phyloP scores from a whole-genome alignment of 2,329 filamentous ascomycete genomes.

The Trichoderma sp. region DNA sequence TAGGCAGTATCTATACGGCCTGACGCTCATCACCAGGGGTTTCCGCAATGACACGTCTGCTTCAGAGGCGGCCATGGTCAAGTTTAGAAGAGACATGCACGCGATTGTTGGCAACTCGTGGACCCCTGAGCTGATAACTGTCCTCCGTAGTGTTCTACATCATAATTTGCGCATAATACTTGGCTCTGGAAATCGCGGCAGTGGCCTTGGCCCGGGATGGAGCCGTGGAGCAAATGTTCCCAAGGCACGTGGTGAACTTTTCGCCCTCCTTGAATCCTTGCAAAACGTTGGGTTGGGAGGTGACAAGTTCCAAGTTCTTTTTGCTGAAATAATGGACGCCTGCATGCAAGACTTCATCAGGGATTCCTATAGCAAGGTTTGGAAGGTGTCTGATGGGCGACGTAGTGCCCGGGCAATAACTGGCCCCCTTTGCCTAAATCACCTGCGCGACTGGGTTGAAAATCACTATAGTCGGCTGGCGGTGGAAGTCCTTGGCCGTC shows the following conservation, averaged over 20 bases:
- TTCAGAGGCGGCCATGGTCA: slow-evolving; percentile 46
- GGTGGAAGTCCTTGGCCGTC: slow-evolving; percentile 60
- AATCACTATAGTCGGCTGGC: slow-evolving; percentile 67
- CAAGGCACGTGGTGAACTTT: slow-evolving; percentile 54
- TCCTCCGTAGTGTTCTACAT: slow-evolving; percentile 59
- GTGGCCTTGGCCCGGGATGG: slow-evolving; percentile 32
- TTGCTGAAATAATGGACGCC: slow-evolving; percentile 71
- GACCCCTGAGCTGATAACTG: slow-evolving; percentile 55
- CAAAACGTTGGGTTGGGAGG: slow-evolving; percentile 69
- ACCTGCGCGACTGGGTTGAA: slow-evolving; percentile 69
- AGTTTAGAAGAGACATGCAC: slow-evolving; percentile 65
- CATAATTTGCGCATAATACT: slow-evolving; percentile 58
- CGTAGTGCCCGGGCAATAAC: slow-evolving; percentile 24
- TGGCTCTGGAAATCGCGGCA: slow-evolving; percentile 33
- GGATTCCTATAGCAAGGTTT: slow-evolving; percentile 65
- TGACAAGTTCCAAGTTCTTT: slow-evolving; percentile 69
- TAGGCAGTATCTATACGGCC: slow-evolving; percentile 59
- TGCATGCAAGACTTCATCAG: slow-evolving; percentile 67
- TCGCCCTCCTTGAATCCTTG: slow-evolving; percentile 61
- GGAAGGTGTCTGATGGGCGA: slow-evolving; percentile 45
- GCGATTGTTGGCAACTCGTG: slow-evolving; percentile 68
- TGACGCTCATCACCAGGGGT: slow-evolving; percentile 56
- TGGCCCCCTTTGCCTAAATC: slow-evolving; percentile 59
- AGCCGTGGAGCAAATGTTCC: slow-evolving; percentile 36
- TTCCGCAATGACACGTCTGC: slow-evolving; percentile 45